Conservation (phyloP, 345 rosid genomes). For the Camelina sativa region DNA sequence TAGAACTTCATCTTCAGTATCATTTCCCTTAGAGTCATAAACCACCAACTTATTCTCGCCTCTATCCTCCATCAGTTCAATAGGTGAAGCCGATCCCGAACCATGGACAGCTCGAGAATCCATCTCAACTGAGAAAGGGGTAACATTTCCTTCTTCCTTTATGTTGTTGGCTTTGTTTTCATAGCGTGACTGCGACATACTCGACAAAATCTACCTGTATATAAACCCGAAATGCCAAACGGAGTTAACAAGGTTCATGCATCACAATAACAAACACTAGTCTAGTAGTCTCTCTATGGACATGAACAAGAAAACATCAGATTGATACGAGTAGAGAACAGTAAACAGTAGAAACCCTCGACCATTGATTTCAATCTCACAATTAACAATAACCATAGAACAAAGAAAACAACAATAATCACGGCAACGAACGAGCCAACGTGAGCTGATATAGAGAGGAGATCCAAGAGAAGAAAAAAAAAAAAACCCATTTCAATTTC, state of each 20-base stretch:
- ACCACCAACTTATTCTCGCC: conserved; percentile 63
- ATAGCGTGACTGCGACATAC: conserved; percentile 53
- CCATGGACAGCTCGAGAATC: conserved; percentile 37
- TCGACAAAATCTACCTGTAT: conserved; percentile 27
- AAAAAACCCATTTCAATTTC: neutral
- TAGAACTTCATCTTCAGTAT: conserved; percentile 39
- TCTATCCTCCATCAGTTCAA: conserved; percentile 44
- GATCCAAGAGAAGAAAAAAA: neutral
- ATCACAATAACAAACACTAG: neutral
- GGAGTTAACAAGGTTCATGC: neutral
- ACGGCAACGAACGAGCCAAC: neutral
- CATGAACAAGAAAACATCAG: neutral
- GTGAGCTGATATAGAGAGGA: neutral
- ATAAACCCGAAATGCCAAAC: neutral
- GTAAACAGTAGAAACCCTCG: conserved; percentile 4
- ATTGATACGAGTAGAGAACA: conserved; percentile 8
- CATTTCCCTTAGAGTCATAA: conserved; percentile 57
- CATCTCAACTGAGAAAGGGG: conserved; percentile 37
- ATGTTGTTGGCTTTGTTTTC: conserved; percentile 44
- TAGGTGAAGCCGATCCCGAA: conserved; percentile 49
- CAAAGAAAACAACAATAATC: neutral
- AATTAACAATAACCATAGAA: neutral
- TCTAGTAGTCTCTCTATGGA: neutral
- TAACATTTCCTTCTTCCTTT: conserved; percentile 50
- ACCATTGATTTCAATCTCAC: neutral